Evolutionary conservation across 164 flowering plant species (phyloP), one percentile per base, ranked within the genome.

Genomic region (Stephania japonica): DNA sequence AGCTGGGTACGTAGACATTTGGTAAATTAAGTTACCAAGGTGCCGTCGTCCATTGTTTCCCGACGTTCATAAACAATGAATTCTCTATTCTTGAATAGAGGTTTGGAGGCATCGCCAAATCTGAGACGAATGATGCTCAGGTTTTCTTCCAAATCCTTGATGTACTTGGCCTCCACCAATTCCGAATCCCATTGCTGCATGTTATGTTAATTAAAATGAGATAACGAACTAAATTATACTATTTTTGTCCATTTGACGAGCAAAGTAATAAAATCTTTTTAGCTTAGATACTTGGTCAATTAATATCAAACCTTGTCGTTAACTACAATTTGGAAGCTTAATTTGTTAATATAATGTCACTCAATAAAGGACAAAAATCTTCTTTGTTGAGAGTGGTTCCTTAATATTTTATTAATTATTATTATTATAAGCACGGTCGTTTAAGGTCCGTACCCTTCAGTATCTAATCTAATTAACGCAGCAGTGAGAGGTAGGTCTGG

Each of bases 1-100:
- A n/a, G n/a, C n/a, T n/a, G n/a, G n/a, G n/a, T n/a, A n/a, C n/a
- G 13, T 66, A 66, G 69, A 4, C 32, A 66, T 21, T 69, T 18
- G 23, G 4, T 67, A 0, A 11, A 9, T 47, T 47, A 8, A 2
- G 53, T 47, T 80, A 91, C 97, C 86, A 89, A 72, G 69, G 97
- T 92, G n/a, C 97, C 96, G 67, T 92, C 96, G 73, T 88, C 94
- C 98, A 90, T 87, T 65, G 92, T 88, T 81, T 92, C 96, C 0
- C 96, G 89, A 6, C 96, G 81, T 78, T 92, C 92, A 42, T 92
- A 92, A 42, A 92, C 96, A 8, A 89, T 86, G 82, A 92, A 90
- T 73, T 92, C 98, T 75, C 96, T 81, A 83, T 92, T 90, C 80
- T 87, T 85, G 66, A 92, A 90, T 3, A 90, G 84, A 7, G 92